Percentiles rank a stretch among this genome's conserved stretches.
These are phyloP conservation scores for Mitragyna speciosa DNA, from an alignment of 257 asterid genomes.

Conservation along the genomic window DNA sequence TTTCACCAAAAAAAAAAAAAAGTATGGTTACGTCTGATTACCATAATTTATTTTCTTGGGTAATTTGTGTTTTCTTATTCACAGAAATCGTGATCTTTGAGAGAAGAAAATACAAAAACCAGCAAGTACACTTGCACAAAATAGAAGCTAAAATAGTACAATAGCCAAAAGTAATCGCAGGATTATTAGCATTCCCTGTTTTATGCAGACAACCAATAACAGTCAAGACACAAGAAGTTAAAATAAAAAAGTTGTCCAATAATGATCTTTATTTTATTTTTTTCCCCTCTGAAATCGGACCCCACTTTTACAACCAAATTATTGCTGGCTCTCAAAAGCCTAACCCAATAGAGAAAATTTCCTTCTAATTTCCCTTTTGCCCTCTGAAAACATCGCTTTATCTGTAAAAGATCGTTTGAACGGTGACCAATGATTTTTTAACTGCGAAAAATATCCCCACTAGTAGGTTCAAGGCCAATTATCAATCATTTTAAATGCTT, in stretches of 20 bases:
- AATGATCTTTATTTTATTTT: neutral
- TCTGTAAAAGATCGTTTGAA: slow-evolving; percentile 2
- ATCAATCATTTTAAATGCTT: neutral
- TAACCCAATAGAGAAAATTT: slow-evolving; percentile 15
- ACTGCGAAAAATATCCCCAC: neutral
- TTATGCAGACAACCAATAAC: neutral
- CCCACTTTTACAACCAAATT: slow-evolving; percentile 7
- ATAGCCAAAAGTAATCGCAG: neutral
- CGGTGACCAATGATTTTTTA: neutral
- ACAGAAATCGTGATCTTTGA: neutral
- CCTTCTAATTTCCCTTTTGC: neutral
- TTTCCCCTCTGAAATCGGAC: slow-evolving; percentile 2
- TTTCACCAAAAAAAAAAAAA: neutral
- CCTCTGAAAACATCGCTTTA: slow-evolving; percentile 2
- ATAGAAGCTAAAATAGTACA: neutral
- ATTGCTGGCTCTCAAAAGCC: slow-evolving; percentile 11
- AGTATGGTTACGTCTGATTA: neutral
- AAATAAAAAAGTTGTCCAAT: neutral
- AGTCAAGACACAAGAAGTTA: neutral
- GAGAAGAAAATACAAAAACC: neutral
- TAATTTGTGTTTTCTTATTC: neutral
- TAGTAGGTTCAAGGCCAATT: neutral
- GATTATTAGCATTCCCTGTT: neutral
- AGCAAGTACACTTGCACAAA: neutral
- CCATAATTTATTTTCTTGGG: neutral